Conservation (phyloP, 2,329 filamentous ascomycete genomes). For the Harringtonia aguacate region DNA sequence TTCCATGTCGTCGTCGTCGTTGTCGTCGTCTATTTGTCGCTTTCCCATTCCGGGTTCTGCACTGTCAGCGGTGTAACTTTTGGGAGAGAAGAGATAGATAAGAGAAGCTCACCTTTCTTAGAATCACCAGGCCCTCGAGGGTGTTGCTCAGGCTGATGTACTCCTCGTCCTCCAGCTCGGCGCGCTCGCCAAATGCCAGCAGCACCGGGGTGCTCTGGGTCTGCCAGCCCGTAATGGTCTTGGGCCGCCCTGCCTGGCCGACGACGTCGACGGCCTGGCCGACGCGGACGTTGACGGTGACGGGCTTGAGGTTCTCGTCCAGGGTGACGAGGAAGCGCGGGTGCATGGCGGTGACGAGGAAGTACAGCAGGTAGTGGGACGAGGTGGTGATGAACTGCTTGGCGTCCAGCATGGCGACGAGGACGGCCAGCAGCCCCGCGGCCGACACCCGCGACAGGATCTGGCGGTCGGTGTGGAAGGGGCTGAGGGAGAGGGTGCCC, state of each 20-base stretch:
- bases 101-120: conserved; percentile 64
- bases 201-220: conserved; percentile 98
- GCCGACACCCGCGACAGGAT: conserved; percentile 87
- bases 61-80: too few relatives aligned
- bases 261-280: conserved; percentile 98
- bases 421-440: conserved; percentile 77
- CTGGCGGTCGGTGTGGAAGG: conserved; percentile 98
- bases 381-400: conserved; percentile 65
- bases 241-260: conserved; percentile 89
- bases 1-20: neutral
- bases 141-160: conserved; percentile 88
- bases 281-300: conserved; percentile 92
- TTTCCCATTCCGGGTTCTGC: conserved; percentile 47
- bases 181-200: conserved; percentile 86
- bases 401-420: conserved; percentile 89
- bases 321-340: conserved; percentile 93
- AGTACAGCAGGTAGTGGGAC: conserved; percentile 92
- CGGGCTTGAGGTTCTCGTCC: conserved; percentile 84
- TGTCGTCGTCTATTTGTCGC: conserved; percentile 28
- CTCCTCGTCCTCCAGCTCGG: conserved; percentile 94
- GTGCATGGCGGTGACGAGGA: conserved; percentile 92
- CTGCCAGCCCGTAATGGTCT: conserved; percentile 99
- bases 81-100: conserved; percentile 21
- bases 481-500: conserved; percentile 88
- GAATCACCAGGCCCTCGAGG: conserved; percentile 87